A percentile compares a stretch with the other conserved stretches of the same genome.
Conservation (phyloP, 176 grass and related monocot species). For the Pontederia crassipes region DNA sequence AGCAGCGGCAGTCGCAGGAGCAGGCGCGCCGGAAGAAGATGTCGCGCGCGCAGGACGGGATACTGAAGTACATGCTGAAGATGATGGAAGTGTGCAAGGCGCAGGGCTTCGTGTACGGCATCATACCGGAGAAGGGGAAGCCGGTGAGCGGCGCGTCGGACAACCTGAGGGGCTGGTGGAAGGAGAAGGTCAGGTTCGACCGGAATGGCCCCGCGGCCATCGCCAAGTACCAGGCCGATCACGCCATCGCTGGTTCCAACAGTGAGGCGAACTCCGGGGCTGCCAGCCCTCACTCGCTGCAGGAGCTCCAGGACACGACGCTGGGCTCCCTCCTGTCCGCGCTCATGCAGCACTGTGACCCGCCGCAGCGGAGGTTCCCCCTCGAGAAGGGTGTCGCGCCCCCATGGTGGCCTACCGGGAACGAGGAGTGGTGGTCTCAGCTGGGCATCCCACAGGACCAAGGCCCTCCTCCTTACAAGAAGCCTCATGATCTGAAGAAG, state of each 20-base stretch:
- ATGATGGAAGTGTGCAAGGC: slow-evolving; percentile 96
- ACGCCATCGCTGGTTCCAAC: slow-evolving; percentile 46
- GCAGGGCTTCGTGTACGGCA: slow-evolving; percentile 84
- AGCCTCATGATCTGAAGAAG: slow-evolving; percentile 98
- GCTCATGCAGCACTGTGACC: slow-evolving; percentile 95
- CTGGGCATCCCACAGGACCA: slow-evolving; percentile 61
- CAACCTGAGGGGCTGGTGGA: slow-evolving; percentile 94
- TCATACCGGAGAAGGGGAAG: slow-evolving; percentile 96
- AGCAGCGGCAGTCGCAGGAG: slow-evolving; percentile 70
- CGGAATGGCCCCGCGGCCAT: slow-evolving; percentile 83
- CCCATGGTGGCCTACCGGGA: slow-evolving; percentile 81
- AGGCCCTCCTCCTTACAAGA: slow-evolving; percentile 80
- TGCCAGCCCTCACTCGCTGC: slow-evolving; percentile 43
- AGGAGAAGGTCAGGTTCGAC: slow-evolving; percentile 92
- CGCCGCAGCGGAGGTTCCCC: slow-evolving; percentile 83
- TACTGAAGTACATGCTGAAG: slow-evolving; percentile 99
- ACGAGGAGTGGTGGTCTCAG: slow-evolving; percentile 78
- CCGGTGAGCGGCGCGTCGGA: slow-evolving; percentile 92
- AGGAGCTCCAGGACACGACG: slow-evolving; percentile 94
- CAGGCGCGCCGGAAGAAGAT: slow-evolving; percentile 96
- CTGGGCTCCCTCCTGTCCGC: slow-evolving; percentile 87
- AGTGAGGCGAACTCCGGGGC: slow-evolving; percentile 31
- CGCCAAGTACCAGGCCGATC: slow-evolving; percentile 73
- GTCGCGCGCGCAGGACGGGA: slow-evolving; percentile 94
- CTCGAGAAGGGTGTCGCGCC: slow-evolving; percentile 85